phyloP scores from a whole-genome alignment of 164 flowering plant species.

The Vitis rotundifolia region DNA sequence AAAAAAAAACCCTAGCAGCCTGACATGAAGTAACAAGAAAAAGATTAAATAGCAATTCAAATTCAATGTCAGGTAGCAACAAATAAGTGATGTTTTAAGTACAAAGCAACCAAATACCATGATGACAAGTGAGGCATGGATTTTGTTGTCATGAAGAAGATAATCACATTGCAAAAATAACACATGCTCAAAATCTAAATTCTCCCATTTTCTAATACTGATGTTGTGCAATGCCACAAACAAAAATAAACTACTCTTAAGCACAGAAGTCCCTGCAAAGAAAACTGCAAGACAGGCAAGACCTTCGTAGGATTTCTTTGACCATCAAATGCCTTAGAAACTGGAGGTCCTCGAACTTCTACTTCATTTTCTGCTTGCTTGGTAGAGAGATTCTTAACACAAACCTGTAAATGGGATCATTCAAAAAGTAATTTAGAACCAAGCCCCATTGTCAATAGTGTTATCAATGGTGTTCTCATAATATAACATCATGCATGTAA shows the following conservation, averaged over 20 bases:
- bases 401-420: conserved; percentile 45
- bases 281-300: neutral
- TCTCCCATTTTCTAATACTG: neutral
- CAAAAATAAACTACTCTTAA: neutral
- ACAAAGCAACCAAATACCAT: neutral
- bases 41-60: neutral
- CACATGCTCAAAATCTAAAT: neutral
- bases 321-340: conserved; percentile 78
- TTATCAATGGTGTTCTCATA: no score
- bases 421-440: no score
- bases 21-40: conserved; percentile 25
- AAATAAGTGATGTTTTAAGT: neutral
- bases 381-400: conserved; percentile 56
- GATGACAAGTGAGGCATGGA: no score
- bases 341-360: conserved; percentile 97
- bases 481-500: no score
- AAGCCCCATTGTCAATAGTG: no score
- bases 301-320: conserved; percentile 95
- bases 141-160: no score
- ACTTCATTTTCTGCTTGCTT: conserved; percentile 73
- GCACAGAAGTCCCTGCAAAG: neutral
- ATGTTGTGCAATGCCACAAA: neutral
- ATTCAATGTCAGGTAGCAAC: neutral
- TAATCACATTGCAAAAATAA: neutral
- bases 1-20: conserved; percentile 90